Conservation (phyloP, 1,284 basidiomycete genomes). For the Boletellus deceptivus region DNA sequence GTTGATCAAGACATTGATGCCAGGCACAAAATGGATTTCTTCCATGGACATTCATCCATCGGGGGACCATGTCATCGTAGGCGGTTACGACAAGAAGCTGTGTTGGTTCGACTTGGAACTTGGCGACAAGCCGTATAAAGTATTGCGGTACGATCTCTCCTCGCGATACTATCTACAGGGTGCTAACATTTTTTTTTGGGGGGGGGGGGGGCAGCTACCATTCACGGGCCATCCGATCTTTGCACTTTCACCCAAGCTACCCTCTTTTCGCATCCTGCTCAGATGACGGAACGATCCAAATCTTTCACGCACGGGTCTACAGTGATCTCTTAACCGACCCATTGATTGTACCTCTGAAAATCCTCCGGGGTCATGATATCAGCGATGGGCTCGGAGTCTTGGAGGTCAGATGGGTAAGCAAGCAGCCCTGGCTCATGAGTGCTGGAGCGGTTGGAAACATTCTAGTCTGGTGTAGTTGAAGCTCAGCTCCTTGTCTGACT, state of each 20-base stretch:
- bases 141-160: slow-evolving; percentile 65
- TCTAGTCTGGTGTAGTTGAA: slow-evolving; percentile 81
- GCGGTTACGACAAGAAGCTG: slow-evolving; percentile 95
- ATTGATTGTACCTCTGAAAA: slow-evolving; percentile 95
- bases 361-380: slow-evolving; percentile 86
- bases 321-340: slow-evolving; percentile 94
- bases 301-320: slow-evolving; percentile 96
- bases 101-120: slow-evolving; percentile 99
- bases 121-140: slow-evolving; percentile 94
- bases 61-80: slow-evolving; percentile 95
- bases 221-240: slow-evolving; percentile 84
- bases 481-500: slow-evolving; percentile 28
- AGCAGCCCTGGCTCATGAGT: slow-evolving; percentile 92
- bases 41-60: slow-evolving; percentile 94
- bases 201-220: slow-evolving; percentile 95
- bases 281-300: slow-evolving; percentile 95
- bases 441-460: slow-evolving; percentile 92
- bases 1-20: slow-evolving; percentile 87
- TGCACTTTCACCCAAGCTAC: slow-evolving; percentile 92
- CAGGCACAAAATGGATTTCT: slow-evolving; percentile 96
- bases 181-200: slow-evolving; percentile 14
- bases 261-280: slow-evolving; percentile 95
- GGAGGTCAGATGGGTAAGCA: slow-evolving; percentile 85
- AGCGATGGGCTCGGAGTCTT: slow-evolving; percentile 89
- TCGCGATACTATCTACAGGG: slow-evolving; percentile 1